A percentile compares a stretch with the other conserved stretches of the same genome.
phyloP scores from a whole-genome alignment of 768 basidiomycete species.

The Hebeloma cylindrosporum region DNA sequence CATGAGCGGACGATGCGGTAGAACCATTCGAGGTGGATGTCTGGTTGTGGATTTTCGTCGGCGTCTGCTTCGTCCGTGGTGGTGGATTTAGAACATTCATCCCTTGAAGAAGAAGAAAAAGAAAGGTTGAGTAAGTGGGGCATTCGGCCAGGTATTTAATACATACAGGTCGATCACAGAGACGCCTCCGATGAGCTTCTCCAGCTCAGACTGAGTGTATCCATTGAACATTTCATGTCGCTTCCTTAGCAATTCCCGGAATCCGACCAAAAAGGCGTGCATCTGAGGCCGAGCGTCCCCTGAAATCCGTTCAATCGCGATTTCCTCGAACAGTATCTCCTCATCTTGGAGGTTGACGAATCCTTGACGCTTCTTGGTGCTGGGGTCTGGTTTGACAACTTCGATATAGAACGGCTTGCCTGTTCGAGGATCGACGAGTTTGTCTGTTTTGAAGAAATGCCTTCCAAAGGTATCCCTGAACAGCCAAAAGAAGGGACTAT shows the following conservation, averaged over 20 bases:
- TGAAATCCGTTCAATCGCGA: slow-evolving; percentile 13
- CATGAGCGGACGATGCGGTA: slow-evolving; percentile 25
- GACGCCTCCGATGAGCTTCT: slow-evolving; percentile 25
- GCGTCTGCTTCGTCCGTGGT: slow-evolving; percentile 11
- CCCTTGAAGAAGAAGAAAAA: slow-evolving; percentile 3
- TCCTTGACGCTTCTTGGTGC: slow-evolving; percentile 5
- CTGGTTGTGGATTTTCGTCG: slow-evolving; percentile 12
- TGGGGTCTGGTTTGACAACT: slow-evolving; percentile 13
- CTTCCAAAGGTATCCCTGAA: slow-evolving; percentile 14
- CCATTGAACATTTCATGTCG: slow-evolving; percentile 22
- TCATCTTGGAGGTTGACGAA: slow-evolving; percentile 21
- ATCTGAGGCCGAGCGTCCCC: slow-evolving; percentile 15
- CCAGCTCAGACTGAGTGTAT: slow-evolving; percentile 21
- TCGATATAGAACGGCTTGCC: slow-evolving; percentile 17
- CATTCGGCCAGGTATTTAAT: neutral
- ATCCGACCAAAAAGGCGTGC: slow-evolving; percentile 24
- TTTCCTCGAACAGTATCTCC: slow-evolving; percentile 18
- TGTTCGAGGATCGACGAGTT: slow-evolving; percentile 20
- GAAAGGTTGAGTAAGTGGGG: neutral
- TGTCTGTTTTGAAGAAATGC: slow-evolving; percentile 18
- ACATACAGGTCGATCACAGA: slow-evolving; percentile 22
- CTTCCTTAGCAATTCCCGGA: slow-evolving; percentile 20
- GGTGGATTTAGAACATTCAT: slow-evolving; percentile 14
- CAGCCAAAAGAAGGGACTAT: too few species aligned
- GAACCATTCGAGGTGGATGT: slow-evolving; percentile 27